Evolutionary conservation across 768 basidiomycete species (phyloP), one percentile per base, ranked within the genome.

Genomic region (Lactarius vividus): DNA sequence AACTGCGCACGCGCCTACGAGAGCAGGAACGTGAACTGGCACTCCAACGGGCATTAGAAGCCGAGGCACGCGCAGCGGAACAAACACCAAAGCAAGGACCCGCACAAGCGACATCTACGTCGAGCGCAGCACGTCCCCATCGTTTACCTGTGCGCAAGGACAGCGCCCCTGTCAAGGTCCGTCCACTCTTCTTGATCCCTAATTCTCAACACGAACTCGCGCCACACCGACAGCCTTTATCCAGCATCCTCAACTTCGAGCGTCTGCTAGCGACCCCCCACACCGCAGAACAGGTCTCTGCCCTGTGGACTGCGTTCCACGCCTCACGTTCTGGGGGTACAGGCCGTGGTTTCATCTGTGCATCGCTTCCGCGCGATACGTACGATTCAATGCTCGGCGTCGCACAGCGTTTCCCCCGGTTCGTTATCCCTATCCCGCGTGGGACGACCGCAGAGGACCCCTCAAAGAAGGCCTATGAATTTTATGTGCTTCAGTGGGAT

Each of bases 271-370:
- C 83, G 29, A 82, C 83, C 11, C 84, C 89, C 0, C 91, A 93
- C 74, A 87, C 89, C 2, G 62, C 86, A 6, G 83, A 84, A 11
- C 90, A 92, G 73, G 83, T 99, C 71, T 83, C 88, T 4, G 82
- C 88, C 0, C 81, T 98, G 0, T 98, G 96, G 96, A 91, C 86
- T 3, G 83, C 91, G 0, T 98, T 96, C 73, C 96, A 98, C 74
- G 83, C 85, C 16, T 86, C 90, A 4, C 87, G 91, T 35, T 89
- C 92, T 1, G 82, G 84, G 11, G 87, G 92, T 0, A 91, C 92
- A 0, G 89, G 91, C 18, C 87, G 90, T 40, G 92, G 92, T 11
- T 94, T 84, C 74, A 82, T 98, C 33, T 96, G 89, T 65, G 96
- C 96, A 2, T 80, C 88, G 7, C 82, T 97, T 20, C 89, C 96